These are phyloP conservation scores for Colletotrichum sp. DNA, from an alignment of 2,329 filamentous ascomycete genomes.

Conservation along the genomic window DNA sequence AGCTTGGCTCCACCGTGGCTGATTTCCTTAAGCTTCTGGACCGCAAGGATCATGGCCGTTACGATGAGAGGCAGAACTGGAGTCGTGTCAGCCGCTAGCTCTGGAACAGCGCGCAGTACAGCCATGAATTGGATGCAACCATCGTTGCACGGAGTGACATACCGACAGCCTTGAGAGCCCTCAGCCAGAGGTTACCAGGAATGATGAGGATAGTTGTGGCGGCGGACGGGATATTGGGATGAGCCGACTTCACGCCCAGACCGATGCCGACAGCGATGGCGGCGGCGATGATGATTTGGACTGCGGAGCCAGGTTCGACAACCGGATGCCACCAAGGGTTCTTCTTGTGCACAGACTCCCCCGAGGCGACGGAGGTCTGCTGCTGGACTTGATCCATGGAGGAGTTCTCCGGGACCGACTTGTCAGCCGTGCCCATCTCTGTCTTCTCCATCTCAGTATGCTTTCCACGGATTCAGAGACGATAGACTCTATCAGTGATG, in stretches of 20 bases:
- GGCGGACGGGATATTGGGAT: slow-evolving; percentile 46
- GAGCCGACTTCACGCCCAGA: slow-evolving; percentile 45
- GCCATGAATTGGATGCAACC: not conserved
- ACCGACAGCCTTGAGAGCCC: slow-evolving; percentile 53
- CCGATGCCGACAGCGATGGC: slow-evolving; percentile 54
- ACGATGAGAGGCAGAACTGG: slow-evolving; percentile 56
- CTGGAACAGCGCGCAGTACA: not conserved
- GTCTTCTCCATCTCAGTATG: slow-evolving; percentile 16
- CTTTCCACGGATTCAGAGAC: not conserved
- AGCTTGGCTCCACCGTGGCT: slow-evolving; percentile 45
- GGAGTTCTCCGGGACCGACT: slow-evolving; percentile 21
- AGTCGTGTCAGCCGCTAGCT: not conserved
- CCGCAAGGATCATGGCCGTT: slow-evolving; percentile 55
- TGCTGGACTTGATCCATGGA: slow-evolving; percentile 17
- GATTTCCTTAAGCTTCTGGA: slow-evolving; percentile 53
- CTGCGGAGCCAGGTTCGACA: slow-evolving; percentile 47
- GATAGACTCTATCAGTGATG: not conserved
- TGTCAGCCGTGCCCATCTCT: slow-evolving; percentile 13
- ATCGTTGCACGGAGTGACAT: slow-evolving; percentile 20
- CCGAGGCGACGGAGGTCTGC: slow-evolving; percentile 2
- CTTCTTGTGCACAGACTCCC: slow-evolving; percentile 26
- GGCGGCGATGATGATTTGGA: slow-evolving; percentile 55
- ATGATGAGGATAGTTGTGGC: slow-evolving; percentile 49
- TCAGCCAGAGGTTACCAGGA: slow-evolving; percentile 54
- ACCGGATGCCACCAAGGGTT: slow-evolving; percentile 40